Evolutionary conservation across 1,284 basidiomycete genomes (phyloP), one percentile per base, ranked within the genome.

Genomic region (Serendipita sp.): DNA sequence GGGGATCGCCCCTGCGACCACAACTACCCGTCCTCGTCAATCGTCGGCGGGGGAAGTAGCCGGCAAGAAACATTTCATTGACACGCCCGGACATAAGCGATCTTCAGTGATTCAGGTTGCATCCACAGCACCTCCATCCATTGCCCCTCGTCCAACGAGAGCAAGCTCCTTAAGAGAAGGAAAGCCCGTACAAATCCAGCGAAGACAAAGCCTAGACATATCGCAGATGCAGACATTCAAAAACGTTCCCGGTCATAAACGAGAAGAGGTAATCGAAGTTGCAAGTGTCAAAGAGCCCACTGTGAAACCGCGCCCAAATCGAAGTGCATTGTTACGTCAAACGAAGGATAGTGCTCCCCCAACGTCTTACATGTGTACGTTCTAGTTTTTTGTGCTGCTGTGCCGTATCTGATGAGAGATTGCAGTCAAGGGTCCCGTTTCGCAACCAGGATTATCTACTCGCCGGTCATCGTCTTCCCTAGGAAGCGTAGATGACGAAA

Each of bases 211-310:
- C 44, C 35, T 58, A 3, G 38, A 64, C 4, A 44, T 55, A 2
- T 26, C 53, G 30, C 75, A 79, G 1, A 77, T 76, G 26, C 74
- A 82, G 72, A 85, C 82, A 4, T 90, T 90, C 69, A 78, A 78
- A 26, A 83, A 87, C 66, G 82, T 89, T 1, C 88, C 87, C 0
- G 87, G 87, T 0, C 88, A 90, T 72, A 88, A 88, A 68, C 83
- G 87, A 38, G 62, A 77, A 0, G 79, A 76, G 65, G 80, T 78
- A 1, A 88, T 91, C 5, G 85, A 79, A 1, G 88, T 91, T 26
- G 78, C 83, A 13, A 85, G 83, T 65, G 78, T 79, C 3, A 77
- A 75, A 66, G 75, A 82, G 5, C 88, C 89, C 0, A 76, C 76
- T 1, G 77, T 89, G 12, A 74, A 78, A 5, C 88, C 88, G 2